phyloP scores from a whole-genome alignment of 352 stramenopile genomes.

The Phytophthora rubi region DNA sequence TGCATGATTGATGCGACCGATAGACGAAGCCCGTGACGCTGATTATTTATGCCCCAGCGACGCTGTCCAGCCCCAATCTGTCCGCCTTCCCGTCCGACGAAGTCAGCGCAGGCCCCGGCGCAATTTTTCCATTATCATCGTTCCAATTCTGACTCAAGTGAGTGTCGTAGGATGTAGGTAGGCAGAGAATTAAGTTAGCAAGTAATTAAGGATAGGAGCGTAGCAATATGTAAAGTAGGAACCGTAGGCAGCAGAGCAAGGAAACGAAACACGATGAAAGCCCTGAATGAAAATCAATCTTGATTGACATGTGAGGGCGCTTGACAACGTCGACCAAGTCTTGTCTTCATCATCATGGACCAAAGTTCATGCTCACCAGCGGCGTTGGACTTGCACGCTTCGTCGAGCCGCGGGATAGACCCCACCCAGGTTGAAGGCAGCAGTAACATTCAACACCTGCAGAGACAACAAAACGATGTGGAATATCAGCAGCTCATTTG shows the following conservation, averaged over 20 bases:
- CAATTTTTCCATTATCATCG: conserved; percentile 36
- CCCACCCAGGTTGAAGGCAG: conserved; percentile 10
- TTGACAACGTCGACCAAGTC: no score
- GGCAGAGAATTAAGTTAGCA: conserved; percentile 41
- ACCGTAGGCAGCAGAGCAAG: conserved; percentile 20
- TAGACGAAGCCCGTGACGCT: conserved; percentile 38
- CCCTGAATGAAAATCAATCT: neutral
- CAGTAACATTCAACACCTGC: neutral
- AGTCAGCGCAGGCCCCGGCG: conserved; percentile 5
- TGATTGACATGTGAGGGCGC: no score
- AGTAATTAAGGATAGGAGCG: conserved; percentile 43
- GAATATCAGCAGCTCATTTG: neutral
- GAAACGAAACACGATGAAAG: conserved; percentile 39
- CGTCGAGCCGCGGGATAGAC: conserved; percentile 18
- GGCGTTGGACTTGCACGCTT: conserved; percentile 2
- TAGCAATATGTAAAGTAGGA: conserved; percentile 50
- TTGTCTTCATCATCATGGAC: no score
- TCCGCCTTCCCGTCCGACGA: conserved; percentile 11
- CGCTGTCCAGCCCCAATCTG: conserved; percentile 24
- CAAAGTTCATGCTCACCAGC: neutral
- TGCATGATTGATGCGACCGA: conserved; percentile 28
- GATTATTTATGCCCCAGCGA: conserved; percentile 56
- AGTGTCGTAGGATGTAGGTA: conserved; percentile 45
- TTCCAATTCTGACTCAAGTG: conserved; percentile 31
- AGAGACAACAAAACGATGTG: neutral